Conservation (phyloP, 108 stramenopile species). For the Aurantiochytrium sp. region DNA sequence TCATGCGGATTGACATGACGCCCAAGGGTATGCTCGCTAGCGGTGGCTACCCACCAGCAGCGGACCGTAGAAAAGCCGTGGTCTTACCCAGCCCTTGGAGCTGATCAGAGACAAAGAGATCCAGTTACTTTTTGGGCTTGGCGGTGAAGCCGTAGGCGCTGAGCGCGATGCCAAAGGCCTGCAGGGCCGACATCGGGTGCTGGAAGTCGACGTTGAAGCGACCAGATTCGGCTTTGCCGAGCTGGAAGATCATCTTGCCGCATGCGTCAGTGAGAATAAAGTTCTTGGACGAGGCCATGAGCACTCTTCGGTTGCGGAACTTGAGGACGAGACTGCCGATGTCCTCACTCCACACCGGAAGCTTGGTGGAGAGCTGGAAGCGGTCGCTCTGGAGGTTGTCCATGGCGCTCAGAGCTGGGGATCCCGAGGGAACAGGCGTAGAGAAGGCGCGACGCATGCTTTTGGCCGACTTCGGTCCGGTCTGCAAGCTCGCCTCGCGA, state of each 20-base stretch:
- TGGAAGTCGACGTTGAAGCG: constrained; percentile 35
- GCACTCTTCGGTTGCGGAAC: constrained; percentile 5
- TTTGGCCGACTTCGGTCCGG: too few species aligned
- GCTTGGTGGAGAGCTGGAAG: neutral
- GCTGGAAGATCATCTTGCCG: constrained; percentile 4
- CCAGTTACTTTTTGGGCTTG: neutral
- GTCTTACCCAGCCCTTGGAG: too few species aligned
- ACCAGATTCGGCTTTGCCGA: constrained; percentile 25
- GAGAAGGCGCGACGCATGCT: neutral
- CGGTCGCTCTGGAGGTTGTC: neutral
- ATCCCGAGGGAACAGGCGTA: neutral
- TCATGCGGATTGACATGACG: too few species aligned
- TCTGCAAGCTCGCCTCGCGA: too few species aligned
- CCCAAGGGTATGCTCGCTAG: too few species aligned
- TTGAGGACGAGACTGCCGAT: neutral
- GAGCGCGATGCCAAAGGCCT: constrained; percentile 42
- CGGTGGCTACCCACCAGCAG: too few species aligned
- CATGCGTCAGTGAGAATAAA: neutral
- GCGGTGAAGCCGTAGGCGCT: constrained; percentile 11
- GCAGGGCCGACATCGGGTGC: constrained; percentile 35
- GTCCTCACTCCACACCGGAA: constrained; percentile 3
- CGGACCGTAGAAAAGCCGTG: too few species aligned
- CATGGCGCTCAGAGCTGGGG: neutral
- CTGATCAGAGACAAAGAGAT: too few species aligned
- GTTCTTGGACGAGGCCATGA: constrained; percentile 26